Percentiles rank a stretch among this genome's conserved stretches.
Conservation (phyloP, 1,139 yeast genomes). For the Diutina scorzettiae region DNA sequence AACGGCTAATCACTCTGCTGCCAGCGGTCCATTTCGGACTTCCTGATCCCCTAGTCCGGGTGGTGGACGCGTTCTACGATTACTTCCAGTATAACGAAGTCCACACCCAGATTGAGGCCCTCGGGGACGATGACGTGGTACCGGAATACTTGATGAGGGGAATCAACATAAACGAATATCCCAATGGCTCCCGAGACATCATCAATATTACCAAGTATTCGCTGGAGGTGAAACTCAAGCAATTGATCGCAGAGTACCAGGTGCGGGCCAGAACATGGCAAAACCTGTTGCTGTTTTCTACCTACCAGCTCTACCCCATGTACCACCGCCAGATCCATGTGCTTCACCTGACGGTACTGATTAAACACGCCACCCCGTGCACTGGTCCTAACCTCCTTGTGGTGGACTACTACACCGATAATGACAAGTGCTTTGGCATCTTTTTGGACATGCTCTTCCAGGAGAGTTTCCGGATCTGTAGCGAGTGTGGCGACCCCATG, state of each 20-base stretch:
- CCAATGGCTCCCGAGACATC: not conserved
- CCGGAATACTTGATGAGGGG: not conserved
- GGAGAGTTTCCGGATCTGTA: slow-evolving; percentile 57
- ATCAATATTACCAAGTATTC: not conserved
- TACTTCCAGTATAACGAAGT: not conserved
- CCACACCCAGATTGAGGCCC: not conserved
- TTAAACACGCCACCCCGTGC: slow-evolving; percentile 83
- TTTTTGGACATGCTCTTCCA: slow-evolving; percentile 71
- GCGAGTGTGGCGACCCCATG: slow-evolving; percentile 67
- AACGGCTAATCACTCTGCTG: not conserved
- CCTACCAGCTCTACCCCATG: slow-evolving; percentile 34
- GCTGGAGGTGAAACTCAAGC: not conserved
- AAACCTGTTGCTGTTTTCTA: slow-evolving; percentile 24
- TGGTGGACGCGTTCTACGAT: not conserved
- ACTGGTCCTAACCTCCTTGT: slow-evolving; percentile 76
- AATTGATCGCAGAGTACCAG: slow-evolving; percentile 15
- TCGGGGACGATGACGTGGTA: not conserved
- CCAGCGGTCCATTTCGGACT: not conserved
- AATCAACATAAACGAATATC: not conserved
- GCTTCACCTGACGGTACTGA: slow-evolving; percentile 71
- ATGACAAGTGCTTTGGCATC: slow-evolving; percentile 82
- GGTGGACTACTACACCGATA: slow-evolving; percentile 83
- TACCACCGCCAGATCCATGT: slow-evolving; percentile 69
- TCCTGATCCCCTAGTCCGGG: slow-evolving; percentile 1
- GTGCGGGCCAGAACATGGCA: slow-evolving; percentile 29